These are phyloP conservation scores for Fusarium ramigenum DNA, from an alignment of 2,329 filamentous ascomycete genomes.

Conservation along the genomic window DNA sequence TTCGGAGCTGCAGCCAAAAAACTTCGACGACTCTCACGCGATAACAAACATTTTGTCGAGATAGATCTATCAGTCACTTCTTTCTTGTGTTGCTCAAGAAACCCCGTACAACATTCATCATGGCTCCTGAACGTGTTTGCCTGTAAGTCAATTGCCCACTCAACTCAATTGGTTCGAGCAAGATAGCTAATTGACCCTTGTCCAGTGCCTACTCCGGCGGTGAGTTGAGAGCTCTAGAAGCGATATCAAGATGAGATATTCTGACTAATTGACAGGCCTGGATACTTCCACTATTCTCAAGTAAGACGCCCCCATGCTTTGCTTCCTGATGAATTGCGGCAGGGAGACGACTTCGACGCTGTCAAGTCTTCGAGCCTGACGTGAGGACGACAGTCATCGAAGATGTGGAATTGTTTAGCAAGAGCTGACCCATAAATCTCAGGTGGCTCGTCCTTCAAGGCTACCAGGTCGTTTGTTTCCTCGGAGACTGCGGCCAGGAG, in stretches of 20 bases:
- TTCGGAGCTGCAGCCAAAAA: background rate
- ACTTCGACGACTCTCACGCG: background rate
- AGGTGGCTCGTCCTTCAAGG: constrained; percentile 13
- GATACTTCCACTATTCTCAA: constrained; percentile 34
- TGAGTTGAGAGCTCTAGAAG: constrained; percentile 7
- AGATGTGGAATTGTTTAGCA: background rate
- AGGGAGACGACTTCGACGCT: background rate
- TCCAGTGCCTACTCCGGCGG: constrained; percentile 39
- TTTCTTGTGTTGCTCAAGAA: background rate
- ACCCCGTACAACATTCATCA: background rate
- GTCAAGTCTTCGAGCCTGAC: background rate
- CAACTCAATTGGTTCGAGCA: background rate
- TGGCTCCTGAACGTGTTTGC: constrained; percentile 36
- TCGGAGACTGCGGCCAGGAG: constrained; percentile 75
- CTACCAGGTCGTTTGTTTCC: constrained; percentile 46
- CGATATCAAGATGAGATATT: background rate
- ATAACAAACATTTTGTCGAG: background rate
- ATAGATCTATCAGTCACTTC: background rate
- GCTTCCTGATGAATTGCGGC: background rate
- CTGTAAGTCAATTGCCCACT: constrained; percentile 24
- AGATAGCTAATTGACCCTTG: constrained; percentile 12
- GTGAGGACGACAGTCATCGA: background rate
- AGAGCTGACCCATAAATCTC: background rate
- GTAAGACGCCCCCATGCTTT: background rate
- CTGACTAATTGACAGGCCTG: constrained; percentile 9